Percentiles rank a stretch among this genome's conserved stretches.
Evolutionary conservation across 2,329 filamentous ascomycete species (phyloP).

Genomic region (Fusarium coffeatum): DNA sequence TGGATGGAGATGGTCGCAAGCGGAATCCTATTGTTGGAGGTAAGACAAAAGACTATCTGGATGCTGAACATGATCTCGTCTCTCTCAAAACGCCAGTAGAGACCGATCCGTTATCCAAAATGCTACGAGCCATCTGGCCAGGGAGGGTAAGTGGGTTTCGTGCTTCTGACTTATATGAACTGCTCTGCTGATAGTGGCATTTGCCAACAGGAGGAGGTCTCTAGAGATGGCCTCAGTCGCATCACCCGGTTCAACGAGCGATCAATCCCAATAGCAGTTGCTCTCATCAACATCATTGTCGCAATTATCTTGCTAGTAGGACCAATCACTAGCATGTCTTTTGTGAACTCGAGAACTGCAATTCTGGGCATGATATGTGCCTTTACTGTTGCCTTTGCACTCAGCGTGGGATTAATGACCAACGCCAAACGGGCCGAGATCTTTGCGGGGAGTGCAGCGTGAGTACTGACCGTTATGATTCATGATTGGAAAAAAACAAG

Average conservation of each 20-base stretch:
- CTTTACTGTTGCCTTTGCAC: slow-evolving; percentile 3
- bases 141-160: too few species aligned
- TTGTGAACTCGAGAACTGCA: neutral
- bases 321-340: slow-evolving; percentile 1
- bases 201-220: neutral
- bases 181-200: too few species aligned
- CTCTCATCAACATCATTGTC: neutral
- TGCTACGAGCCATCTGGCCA: neutral
- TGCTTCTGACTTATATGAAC: too few species aligned
- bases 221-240: neutral
- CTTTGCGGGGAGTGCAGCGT: slow-evolving; percentile 21
- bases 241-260: slow-evolving; percentile 7
- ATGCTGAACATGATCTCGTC: neutral
- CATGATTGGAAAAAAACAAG: too few species aligned
- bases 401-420: slow-evolving; percentile 10
- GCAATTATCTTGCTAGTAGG: neutral
- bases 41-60: neutral
- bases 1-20: fast-evolving
- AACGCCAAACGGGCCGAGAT: slow-evolving; percentile 17
- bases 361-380: slow-evolving; percentile 15
- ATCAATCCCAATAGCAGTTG: neutral
- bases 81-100: neutral
- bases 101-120: neutral
- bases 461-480: neutral
- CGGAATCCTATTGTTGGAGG: neutral